phyloP scores from a whole-genome alignment of 164 flowering plant species.

The Magnolia kwangsiensis region DNA sequence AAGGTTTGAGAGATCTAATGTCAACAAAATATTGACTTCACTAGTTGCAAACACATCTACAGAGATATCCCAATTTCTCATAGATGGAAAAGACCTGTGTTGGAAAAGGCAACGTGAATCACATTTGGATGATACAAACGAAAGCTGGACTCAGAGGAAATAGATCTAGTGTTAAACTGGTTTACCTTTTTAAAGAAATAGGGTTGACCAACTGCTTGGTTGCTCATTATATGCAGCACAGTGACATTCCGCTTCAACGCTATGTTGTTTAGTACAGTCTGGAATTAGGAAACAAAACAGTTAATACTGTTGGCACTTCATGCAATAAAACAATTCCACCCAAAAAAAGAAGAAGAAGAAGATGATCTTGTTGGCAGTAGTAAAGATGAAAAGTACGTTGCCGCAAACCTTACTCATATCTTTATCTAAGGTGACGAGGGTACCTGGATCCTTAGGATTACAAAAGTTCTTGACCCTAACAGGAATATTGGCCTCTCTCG shows the following conservation, averaged over 20 bases:
- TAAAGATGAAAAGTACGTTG: neutral
- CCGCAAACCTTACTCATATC: conserved; percentile 78
- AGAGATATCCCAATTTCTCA: conserved; percentile 91
- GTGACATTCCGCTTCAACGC: conserved; percentile 91
- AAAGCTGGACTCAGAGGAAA: neutral
- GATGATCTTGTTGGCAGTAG: too few relatives aligned
- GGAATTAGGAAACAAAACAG: conserved; percentile 14
- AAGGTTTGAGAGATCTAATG: conserved; percentile 87
- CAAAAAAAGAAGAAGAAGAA: too few relatives aligned
- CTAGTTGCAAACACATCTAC: conserved; percentile 98
- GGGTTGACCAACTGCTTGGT: conserved; percentile 91
- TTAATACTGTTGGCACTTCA: neutral
- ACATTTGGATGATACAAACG: neutral
- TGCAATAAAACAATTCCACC: neutral
- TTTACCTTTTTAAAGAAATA: conserved; percentile 91
- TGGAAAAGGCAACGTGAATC: neutral
- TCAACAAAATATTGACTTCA: conserved; percentile 94
- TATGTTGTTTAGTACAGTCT: conserved; percentile 91
- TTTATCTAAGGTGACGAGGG: conserved; percentile 69
- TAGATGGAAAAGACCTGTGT: conserved; percentile 81
- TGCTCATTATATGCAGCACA: conserved; percentile 93
- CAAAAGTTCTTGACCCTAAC: conserved; percentile 95
- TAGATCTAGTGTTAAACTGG: neutral
- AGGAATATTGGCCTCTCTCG: conserved; percentile 89
- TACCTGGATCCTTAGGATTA: conserved; percentile 90